Conservation (phyloP, 208 protist genomes). For the Leishmania gerbilli region DNA sequence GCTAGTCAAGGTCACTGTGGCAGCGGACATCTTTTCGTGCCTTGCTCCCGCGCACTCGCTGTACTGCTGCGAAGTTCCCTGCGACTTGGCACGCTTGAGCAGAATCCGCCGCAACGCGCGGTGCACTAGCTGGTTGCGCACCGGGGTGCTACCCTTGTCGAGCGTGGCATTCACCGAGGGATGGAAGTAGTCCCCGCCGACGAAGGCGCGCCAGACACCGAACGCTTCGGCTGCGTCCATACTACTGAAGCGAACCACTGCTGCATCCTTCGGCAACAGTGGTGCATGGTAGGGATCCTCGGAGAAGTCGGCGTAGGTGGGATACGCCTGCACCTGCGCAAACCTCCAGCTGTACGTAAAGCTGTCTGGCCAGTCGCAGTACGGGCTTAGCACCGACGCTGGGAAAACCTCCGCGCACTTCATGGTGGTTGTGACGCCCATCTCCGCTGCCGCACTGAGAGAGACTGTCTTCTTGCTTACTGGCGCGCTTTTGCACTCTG, state of each 20-base stretch:
- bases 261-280: constrained; percentile 64
- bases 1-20: neutral
- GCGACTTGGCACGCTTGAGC: constrained; percentile 16
- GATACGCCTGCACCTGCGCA: constrained; percentile 55
- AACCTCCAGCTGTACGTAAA: constrained; percentile 64
- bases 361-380: constrained; percentile 77
- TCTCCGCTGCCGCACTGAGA: constrained; percentile 7
- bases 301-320: constrained; percentile 50
- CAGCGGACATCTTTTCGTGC: neutral
- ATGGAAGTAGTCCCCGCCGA: constrained; percentile 73
- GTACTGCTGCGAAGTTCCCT: neutral
- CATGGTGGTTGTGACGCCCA: constrained; percentile 31
- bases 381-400: constrained; percentile 39
- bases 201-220: constrained; percentile 83
- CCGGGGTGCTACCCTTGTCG: constrained; percentile 68
- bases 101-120: constrained; percentile 47
- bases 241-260: constrained; percentile 51
- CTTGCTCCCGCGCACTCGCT: neutral
- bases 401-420: constrained; percentile 54
- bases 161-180: constrained; percentile 69
- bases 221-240: constrained; percentile 57
- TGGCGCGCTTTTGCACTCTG: neutral
- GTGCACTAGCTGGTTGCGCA: constrained; percentile 68
- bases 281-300: constrained; percentile 83
- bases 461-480: constrained; percentile 20